Percentiles rank a stretch among this genome's conserved stretches.
Conservation (phyloP, 495 filamentous ascomycete species). For the Penicillium tannophilum region DNA sequence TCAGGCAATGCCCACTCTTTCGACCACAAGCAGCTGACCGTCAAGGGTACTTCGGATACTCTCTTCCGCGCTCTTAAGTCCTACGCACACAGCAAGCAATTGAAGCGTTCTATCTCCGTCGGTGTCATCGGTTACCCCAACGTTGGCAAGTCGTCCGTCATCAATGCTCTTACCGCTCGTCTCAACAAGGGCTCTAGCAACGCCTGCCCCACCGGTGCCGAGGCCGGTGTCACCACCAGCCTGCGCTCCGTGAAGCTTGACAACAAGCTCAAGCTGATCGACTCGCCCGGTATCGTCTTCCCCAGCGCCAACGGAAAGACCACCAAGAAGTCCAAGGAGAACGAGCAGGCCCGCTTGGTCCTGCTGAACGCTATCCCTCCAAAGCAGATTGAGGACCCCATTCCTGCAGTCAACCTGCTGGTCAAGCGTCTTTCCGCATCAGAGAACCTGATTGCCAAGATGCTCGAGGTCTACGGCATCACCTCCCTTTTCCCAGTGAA, state of each 20-base stretch:
- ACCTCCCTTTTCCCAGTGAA: conserved; percentile 68
- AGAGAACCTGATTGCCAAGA: conserved; percentile 68
- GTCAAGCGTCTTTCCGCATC: conserved; percentile 74
- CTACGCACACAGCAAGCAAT: conserved; percentile 77
- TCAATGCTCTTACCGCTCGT: conserved; percentile 87
- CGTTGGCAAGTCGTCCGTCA: conserved; percentile 95
- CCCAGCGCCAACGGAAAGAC: conserved; percentile 59
- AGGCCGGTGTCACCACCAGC: conserved; percentile 90
- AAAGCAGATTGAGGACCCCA: conserved; percentile 88
- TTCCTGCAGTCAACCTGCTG: conserved; percentile 81
- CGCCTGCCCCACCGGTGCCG: conserved; percentile 86
- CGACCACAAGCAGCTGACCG: conserved; percentile 86
- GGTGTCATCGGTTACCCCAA: conserved; percentile 97
- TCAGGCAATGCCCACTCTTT: conserved; percentile 87
- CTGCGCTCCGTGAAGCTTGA: conserved; percentile 91
- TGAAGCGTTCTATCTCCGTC: conserved; percentile 88
- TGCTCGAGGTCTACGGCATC: conserved; percentile 80
- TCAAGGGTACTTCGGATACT: conserved; percentile 81
- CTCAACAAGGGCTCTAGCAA: conserved; percentile 65
- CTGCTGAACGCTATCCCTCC: conserved; percentile 91
- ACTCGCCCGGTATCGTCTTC: conserved; percentile 96
- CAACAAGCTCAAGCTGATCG: conserved; percentile 89
- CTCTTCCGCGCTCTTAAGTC: conserved; percentile 92
- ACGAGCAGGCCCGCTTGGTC: conserved; percentile 77
- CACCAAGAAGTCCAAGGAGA: conserved; percentile 52